Evolutionary conservation across 2,329 filamentous ascomycete species (phyloP).

Genomic region (Aspergillus pseudotamarii): DNA sequence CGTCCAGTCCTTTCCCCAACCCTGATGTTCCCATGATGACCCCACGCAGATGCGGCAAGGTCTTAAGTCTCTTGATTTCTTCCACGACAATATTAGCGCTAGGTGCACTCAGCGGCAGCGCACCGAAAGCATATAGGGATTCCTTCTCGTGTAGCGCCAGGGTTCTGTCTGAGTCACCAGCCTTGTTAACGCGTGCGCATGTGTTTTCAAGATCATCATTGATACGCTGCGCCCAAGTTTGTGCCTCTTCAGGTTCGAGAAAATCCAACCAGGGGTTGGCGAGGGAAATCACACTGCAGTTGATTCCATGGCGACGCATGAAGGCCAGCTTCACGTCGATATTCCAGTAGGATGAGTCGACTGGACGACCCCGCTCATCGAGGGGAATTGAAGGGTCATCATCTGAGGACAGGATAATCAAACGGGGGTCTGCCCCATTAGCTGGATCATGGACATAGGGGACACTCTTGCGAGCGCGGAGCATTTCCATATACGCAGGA

Average conservation of each 20-base stretch:
- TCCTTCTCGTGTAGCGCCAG: constrained; percentile 54
- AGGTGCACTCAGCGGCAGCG: constrained; percentile 74
- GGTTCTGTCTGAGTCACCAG: constrained; percentile 21
- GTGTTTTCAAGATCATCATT: constrained; percentile 77
- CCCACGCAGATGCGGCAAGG: constrained; percentile 72
- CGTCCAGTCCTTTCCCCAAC: constrained; percentile 78
- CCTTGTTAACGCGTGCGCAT: constrained; percentile 57
- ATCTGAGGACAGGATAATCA: constrained; percentile 52
- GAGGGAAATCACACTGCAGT: constrained; percentile 81
- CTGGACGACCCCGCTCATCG: constrained; percentile 69
- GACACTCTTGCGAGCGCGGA: constrained; percentile 54
- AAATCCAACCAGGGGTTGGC: constrained; percentile 97
- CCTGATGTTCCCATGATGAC: constrained; percentile 86
- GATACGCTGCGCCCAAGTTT: constrained; percentile 65
- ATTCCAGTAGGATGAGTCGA: constrained; percentile 81
- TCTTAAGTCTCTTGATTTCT: constrained; percentile 65
- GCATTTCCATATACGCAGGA: constrained; percentile 60
- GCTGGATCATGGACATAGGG: constrained; percentile 49
- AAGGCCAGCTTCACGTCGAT: constrained; percentile 79
- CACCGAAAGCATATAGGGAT: constrained; percentile 79
- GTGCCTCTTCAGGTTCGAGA: constrained; percentile 63
- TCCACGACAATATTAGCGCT: constrained; percentile 59
- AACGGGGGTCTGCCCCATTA: constrained; percentile 38
- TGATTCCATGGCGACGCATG: constrained; percentile 82
- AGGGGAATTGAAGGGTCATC: constrained; percentile 43